Base-by-base conservation (phyloP, 352 stramenopile genomes). In the Phytophthora hybrid region DNA sequence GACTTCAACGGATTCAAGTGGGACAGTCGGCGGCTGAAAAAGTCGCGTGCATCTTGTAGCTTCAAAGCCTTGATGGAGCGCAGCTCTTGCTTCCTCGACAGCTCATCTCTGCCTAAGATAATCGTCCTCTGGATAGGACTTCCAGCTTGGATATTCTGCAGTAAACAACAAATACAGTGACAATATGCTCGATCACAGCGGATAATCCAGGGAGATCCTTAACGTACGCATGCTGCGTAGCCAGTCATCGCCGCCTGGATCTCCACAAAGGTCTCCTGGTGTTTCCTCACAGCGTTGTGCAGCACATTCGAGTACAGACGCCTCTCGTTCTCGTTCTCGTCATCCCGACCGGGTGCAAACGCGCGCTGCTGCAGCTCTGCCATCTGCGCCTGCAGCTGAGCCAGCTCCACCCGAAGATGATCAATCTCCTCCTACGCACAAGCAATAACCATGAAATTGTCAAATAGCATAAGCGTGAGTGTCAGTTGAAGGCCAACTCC, bases 121-220 rank as follows among this genome's bases (percentile, higher is more conserved):
- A 83, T 74, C 21, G 13, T 67, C 34, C 60, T 55, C 59, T 83
- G 69, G 18, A 79, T 76, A n/a, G 69, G 73, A 68, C 69, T 77
- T 23, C 72, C 71, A 63, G 58, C 66, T 70, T 72, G 75, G 18
- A 82, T 67, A 60, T 70, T 74, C 74, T 81, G 66, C n/a, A 21
- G 23, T 9, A n/a, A 21, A n/a, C 13, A 37, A 58, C 0, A 58
- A 6, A 11, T 34, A 52, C 29, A 31, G 52, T 58, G 26, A 58
- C 13, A 58, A 58, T 39, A 10, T 14, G 11, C 19, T n/a, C 19
- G 4, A 9, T 4, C 10, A 54, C 8, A 31, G 47, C n/a, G 32
- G 19, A 23, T 7, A 58, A 7, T 13, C n/a, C 5, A 54, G 14
- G 11, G 11, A 34, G 1, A 16, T 19, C 4, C 7, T 29, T 39